Evolutionary conservation across 2,329 filamentous ascomycete species (phyloP), one percentile per base, ranked within the genome.

Genomic region (Pyricularia grisea): DNA sequence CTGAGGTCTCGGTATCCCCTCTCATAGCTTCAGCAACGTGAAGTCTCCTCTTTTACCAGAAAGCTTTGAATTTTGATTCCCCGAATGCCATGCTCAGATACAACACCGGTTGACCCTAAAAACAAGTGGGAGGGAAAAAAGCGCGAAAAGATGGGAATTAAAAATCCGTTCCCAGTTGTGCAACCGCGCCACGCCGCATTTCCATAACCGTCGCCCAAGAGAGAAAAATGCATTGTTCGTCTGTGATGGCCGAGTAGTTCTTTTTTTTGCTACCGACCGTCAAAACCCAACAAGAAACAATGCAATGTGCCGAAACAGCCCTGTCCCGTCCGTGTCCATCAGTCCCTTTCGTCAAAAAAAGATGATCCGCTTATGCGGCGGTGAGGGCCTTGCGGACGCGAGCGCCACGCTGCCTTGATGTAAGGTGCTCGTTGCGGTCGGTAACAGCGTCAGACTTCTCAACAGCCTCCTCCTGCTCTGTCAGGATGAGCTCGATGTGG

Each of bases 401-500:
- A 76, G 82, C 81, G 80, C 93, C 95, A 81, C 94, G 93, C 89
- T 99, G 95, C 87, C 94, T 92, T 79, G 92, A 92, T 87, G 83
- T 92, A 80, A 99, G 87, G 82, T 90, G 92, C 74, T 82, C 78
- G 72, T 83, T 80, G 76, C 90, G 87, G 76, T 89, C 88, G 77
- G 85, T 84, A 73, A 84, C 86, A 77, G 89, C 86, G 76, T 90
- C 87, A 72, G 89, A 90, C 91, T 99, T 99, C 86, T 94, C 88
- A 78, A 99, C 93, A 77, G 91, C 89, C 89, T 99, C 96, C 80
- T 96, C 92, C 78, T 88, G 93, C 89, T 99, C 96, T 80, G 94
- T 97, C 78, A 99, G 90, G 89, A 99, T 99, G 79, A 99, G 87
- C 88, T 99, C 96, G 84, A 99, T 97, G 91, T 99, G 95, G 92